A percentile compares a stretch with the other conserved stretches of the same genome.
Evolutionary conservation across 306 rosid species (phyloP).

Genomic region (Dryas alaskensis): DNA sequence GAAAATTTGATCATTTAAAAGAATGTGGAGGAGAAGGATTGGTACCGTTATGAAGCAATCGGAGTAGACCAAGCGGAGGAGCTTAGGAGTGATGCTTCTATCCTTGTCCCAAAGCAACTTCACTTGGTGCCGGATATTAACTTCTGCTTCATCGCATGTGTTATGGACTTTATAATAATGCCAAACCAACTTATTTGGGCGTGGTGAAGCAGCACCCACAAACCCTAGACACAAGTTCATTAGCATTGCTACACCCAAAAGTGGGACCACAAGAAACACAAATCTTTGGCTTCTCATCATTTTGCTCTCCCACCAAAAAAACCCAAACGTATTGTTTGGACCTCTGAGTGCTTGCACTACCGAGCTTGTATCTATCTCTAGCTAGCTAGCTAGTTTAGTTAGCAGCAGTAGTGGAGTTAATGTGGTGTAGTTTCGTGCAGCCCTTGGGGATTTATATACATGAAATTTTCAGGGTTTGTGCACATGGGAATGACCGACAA

Average conservation of each 20-base stretch:
- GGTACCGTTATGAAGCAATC: conserved; percentile 69
- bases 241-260: conserved; percentile 28
- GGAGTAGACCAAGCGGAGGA: conserved; percentile 59
- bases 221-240: conserved; percentile 32
- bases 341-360: no score
- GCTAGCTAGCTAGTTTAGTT: no score
- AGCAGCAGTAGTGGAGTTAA: background rate
- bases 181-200: conserved; percentile 42
- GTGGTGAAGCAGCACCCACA: conserved; percentile 27
- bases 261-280: conserved; percentile 19
- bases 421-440: background rate
- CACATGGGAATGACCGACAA: conserved; percentile 17
- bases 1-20: background rate
- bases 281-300: conserved; percentile 33
- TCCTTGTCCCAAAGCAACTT: conserved; percentile 31
- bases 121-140: conserved; percentile 54
- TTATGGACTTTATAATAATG: conserved; percentile 52
- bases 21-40: background rate
- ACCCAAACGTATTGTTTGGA: background rate
- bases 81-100: conserved; percentile 54
- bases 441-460: conserved; percentile 18
- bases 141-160: conserved; percentile 50
- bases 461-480: background rate
- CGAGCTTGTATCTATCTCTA: no score
- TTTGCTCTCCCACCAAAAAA: conserved; percentile 7